A percentile compares a stretch with the other conserved stretches of the same genome.
Evolutionary conservation across 78 protist species (phyloP).

Genomic region (Salpingoeca rosetta): DNA sequence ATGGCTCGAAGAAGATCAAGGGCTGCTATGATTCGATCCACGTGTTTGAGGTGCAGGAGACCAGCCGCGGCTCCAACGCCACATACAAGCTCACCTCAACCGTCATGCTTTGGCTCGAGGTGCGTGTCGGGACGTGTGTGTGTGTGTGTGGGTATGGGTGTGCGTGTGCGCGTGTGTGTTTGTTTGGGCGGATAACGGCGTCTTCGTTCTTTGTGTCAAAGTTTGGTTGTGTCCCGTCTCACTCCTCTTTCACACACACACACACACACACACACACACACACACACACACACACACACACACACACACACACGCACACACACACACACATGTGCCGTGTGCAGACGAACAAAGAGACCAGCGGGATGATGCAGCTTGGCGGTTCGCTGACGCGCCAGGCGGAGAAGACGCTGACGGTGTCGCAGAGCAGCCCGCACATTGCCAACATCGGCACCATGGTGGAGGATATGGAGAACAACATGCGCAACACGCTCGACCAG

Average conservation of each 20-base stretch:
- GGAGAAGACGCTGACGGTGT: conserved; percentile 33
- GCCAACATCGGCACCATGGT: conserved; percentile 89
- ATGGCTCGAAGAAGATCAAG: conserved; percentile 47
- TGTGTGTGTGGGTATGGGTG: too few species aligned
- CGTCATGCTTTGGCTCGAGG: conserved; percentile 71
- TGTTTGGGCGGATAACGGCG: too few species aligned
- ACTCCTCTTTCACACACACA: too few species aligned
- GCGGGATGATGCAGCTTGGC: conserved; percentile 65
- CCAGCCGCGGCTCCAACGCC: conserved; percentile 34
- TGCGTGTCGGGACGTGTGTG: too few species aligned
- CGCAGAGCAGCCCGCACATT: conserved; percentile 60
- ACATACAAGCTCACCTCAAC: conserved; percentile 84
- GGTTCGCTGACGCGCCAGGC: conserved; percentile 79
- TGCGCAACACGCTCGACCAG: conserved; percentile 72
- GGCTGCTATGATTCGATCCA: conserved; percentile 95
- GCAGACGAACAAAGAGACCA: conserved; percentile 42
- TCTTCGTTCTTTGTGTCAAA: too few species aligned
- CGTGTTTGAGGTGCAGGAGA: conserved; percentile 70
- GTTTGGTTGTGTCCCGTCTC: too few species aligned
- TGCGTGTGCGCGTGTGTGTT: too few species aligned
- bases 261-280: too few species aligned
- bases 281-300: too few species aligned
- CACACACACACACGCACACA: too few species aligned
- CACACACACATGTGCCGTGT: too few species aligned
- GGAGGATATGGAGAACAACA: conserved; percentile 81